Percentiles rank a stretch among this genome's conserved stretches.
Conservation (phyloP, 306 rosid genomes). For the Dryas alaskensis region DNA sequence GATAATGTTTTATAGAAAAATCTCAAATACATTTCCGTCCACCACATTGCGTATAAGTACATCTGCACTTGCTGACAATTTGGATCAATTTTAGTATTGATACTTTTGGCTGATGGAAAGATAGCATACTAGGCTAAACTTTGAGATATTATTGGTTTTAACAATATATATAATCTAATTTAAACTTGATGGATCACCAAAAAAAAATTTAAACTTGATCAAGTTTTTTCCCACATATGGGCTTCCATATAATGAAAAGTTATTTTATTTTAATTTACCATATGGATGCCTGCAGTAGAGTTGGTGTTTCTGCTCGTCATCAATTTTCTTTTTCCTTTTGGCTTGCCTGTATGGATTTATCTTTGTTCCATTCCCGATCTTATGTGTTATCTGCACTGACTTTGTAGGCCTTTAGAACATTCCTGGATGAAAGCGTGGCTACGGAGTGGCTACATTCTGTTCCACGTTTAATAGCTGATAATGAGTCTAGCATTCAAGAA, state of each 20-base stretch:
- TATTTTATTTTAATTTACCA: not conserved
- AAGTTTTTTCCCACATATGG: not conserved
- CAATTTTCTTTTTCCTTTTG: not conserved
- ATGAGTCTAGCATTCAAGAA: constrained; percentile 91
- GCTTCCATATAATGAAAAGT: not conserved
- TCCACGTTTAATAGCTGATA: constrained; percentile 75
- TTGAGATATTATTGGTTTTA: not conserved
- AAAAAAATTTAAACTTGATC: not conserved
- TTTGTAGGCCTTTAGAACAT: constrained; percentile 71
- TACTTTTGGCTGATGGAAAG: not conserved
- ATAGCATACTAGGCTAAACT: not conserved
- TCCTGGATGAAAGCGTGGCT: constrained; percentile 60
- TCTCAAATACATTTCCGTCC: not conserved
- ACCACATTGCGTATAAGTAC: not conserved
- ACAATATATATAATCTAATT: not conserved
- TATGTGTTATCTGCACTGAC: constrained; percentile 7
- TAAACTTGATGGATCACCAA: too few relatives aligned
- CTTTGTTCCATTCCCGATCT: constrained; percentile 17
- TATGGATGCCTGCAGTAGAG: not conserved
- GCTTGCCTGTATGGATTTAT: not conserved
- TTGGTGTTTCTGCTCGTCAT: not conserved
- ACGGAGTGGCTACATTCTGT: constrained; percentile 89
- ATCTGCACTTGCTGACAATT: not conserved
- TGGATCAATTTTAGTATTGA: not conserved
- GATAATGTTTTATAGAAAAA: not conserved